These are phyloP conservation scores for Meira nashicola DNA, from an alignment of 1,284 basidiomycete species.

Conservation along the genomic window DNA sequence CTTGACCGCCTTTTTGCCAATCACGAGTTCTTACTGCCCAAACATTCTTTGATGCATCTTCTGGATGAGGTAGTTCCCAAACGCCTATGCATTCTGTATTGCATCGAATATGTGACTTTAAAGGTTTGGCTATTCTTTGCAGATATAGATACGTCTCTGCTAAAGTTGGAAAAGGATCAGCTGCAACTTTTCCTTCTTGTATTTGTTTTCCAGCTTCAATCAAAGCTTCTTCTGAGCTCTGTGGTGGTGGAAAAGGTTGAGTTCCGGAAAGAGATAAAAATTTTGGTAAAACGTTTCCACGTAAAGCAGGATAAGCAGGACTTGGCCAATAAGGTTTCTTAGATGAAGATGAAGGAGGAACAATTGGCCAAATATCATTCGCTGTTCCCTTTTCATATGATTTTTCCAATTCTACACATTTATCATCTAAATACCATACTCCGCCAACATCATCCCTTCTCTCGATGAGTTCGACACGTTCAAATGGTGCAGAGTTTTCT, in stretches of 20 bases:
- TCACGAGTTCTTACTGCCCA: constrained; percentile 28
- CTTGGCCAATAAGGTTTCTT: constrained; percentile 31
- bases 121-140: constrained; percentile 20
- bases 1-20: constrained; percentile 16
- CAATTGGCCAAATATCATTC: constrained; percentile 4
- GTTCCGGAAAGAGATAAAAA: constrained; percentile 34
- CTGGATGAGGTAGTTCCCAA: constrained; percentile 24
- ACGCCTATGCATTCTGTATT: constrained; percentile 30
- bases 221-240: constrained; percentile 9
- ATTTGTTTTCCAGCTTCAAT: too few relatives aligned
- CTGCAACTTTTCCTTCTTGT: not conserved
- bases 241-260: constrained; percentile 23
- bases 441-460: constrained; percentile 38
- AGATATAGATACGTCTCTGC: constrained; percentile 37
- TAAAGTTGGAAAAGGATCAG: constrained; percentile 34
- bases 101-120: constrained; percentile 18
- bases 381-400: constrained; percentile 3
- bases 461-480: constrained; percentile 28
- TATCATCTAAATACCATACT: constrained; percentile 25
- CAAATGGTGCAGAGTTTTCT: constrained; percentile 8
- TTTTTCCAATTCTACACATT: not conserved
- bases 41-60: constrained; percentile 1
- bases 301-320: constrained; percentile 37
- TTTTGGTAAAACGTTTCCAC: constrained; percentile 42
- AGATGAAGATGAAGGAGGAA: not conserved